A percentile compares a stretch with the other conserved stretches of the same genome.
Evolutionary conservation across 83 land plant species (phyloP).

Genomic region (Diphasiastrum complanatum): DNA sequence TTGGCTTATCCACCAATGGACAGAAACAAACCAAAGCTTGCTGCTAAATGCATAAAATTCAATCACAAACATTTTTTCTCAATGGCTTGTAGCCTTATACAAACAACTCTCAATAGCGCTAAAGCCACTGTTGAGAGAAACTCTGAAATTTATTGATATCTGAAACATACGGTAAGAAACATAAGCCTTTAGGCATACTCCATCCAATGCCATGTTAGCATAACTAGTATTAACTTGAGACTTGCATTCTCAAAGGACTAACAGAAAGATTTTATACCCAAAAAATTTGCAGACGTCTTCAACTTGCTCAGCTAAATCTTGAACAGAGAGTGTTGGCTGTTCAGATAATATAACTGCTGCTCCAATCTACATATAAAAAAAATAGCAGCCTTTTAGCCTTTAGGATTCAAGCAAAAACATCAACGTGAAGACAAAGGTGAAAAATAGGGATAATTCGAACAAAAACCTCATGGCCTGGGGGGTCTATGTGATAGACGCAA

Average conservation of each 20-base stretch:
- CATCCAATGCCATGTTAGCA: too few species aligned
- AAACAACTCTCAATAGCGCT: background rate
- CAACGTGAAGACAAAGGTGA: constrained; percentile 2
- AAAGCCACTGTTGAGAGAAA: too few species aligned
- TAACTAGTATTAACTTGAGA: too few species aligned
- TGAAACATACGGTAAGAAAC: background rate
- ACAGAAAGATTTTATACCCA: constrained; percentile 32
- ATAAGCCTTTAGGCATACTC: background rate
- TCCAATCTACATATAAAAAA: constrained; percentile 49
- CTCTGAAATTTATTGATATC: too few species aligned
- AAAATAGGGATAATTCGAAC: constrained; percentile 16
- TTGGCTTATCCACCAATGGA: background rate
- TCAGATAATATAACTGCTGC: constrained; percentile 56
- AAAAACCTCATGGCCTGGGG: constrained; percentile 92
- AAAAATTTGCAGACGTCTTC: constrained; percentile 75
- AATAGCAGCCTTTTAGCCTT: background rate
- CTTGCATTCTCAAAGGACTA: too few species aligned
- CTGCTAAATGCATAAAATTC: too few species aligned
- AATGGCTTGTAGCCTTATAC: too few species aligned
- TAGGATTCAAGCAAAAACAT: background rate
- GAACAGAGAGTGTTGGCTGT: constrained; percentile 46
- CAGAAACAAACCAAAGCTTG: background rate
- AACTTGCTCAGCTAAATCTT: constrained; percentile 77
- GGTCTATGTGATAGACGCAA: constrained; percentile 85
- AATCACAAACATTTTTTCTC: too few species aligned